Evolutionary conservation across 1,284 basidiomycete species (phyloP).

Genomic region (Marasmius sp.): DNA sequence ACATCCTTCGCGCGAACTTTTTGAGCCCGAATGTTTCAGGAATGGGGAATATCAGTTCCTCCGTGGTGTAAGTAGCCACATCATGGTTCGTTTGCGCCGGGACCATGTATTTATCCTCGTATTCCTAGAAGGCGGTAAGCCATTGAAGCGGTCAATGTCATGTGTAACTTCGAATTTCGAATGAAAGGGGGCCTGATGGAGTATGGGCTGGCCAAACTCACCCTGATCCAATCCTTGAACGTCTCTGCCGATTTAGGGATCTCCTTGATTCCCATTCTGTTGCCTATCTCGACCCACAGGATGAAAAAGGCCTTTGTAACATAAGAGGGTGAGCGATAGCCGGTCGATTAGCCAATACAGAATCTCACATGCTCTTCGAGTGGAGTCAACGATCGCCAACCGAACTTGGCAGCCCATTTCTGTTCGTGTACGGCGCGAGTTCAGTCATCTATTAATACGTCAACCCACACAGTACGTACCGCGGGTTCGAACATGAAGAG

Average conservation of each 20-base stretch:
- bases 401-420: conserved; percentile 21
- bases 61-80: conserved; percentile 35
- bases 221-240: conserved; percentile 34
- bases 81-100: conserved; percentile 38
- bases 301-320: conserved; percentile 28
- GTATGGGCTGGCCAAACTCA: conserved; percentile 9
- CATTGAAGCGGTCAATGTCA: too few species aligned
- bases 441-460: background rate
- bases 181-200: too few species aligned
- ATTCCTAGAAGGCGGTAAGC: conserved; percentile 15
- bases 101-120: conserved; percentile 39
- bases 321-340: too few species aligned
- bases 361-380: conserved; percentile 10
- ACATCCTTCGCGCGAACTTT: conserved; percentile 28
- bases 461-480: conserved; percentile 14
- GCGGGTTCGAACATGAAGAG: conserved; percentile 30
- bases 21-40: conserved; percentile 38
- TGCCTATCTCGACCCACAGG: conserved; percentile 25
- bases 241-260: conserved; percentile 39
- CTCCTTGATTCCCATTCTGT: conserved; percentile 35
- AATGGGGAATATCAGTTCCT: conserved; percentile 35
- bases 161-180: background rate
- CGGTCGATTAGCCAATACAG: background rate
- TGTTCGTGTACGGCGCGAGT: conserved; percentile 5
- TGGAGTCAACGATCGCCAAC: conserved; percentile 22